A percentile compares a stretch with the other conserved stretches of the same genome.
These are phyloP conservation scores for Monosporascus sp. DNA, from an alignment of 2,329 filamentous ascomycete species.

Conservation along the genomic window DNA sequence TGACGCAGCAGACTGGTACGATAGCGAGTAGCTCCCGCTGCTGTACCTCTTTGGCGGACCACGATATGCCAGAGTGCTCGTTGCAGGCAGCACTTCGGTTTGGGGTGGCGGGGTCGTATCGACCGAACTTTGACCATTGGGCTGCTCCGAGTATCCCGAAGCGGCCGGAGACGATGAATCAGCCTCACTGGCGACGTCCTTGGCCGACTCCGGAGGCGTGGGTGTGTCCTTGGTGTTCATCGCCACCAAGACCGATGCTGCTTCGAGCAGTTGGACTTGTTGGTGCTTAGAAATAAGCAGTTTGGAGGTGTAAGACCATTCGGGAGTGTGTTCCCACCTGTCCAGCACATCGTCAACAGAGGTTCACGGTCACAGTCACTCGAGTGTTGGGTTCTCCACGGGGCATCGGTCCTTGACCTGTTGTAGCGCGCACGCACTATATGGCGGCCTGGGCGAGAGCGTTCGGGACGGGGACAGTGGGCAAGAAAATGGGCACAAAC, in stretches of 20 bases:
- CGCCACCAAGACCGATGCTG: conserved; percentile 87
- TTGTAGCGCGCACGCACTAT: conserved; percentile 16
- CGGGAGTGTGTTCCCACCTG: conserved; percentile 99
- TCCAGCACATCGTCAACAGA: conserved; percentile 33
- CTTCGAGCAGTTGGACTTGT: conserved; percentile 95
- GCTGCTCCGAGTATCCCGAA: conserved; percentile 73
- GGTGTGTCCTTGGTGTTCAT: conserved; percentile 63
- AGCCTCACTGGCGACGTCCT: conserved; percentile 68
- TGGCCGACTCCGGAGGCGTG: conserved; percentile 60
- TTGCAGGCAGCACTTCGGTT: conserved; percentile 55
- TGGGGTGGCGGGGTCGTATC: conserved; percentile 90
- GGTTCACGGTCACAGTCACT: conserved; percentile 23
- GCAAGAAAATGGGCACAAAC: conserved; percentile 72
- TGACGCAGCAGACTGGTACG: conserved; percentile 68
- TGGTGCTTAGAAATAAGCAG: conserved; percentile 98
- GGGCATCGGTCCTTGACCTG: conserved; percentile 24
- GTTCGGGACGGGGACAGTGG: conserved; percentile 31
- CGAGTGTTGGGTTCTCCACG: conserved; percentile 16
- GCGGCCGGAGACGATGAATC: conserved; percentile 78
- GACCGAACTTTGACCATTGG: conserved; percentile 74
- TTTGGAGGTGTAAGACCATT: conserved; percentile 96
- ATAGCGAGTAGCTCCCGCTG: conserved; percentile 60
- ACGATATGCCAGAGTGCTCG: conserved; percentile 41
- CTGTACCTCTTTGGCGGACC: conserved; percentile 53
- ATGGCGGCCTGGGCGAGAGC: conserved; percentile 21